A percentile compares a stretch with the other conserved stretches of the same genome.
These are phyloP conservation scores for Crithidia sp. DNA, from an alignment of 208 protist species.

Conservation along the genomic window DNA sequence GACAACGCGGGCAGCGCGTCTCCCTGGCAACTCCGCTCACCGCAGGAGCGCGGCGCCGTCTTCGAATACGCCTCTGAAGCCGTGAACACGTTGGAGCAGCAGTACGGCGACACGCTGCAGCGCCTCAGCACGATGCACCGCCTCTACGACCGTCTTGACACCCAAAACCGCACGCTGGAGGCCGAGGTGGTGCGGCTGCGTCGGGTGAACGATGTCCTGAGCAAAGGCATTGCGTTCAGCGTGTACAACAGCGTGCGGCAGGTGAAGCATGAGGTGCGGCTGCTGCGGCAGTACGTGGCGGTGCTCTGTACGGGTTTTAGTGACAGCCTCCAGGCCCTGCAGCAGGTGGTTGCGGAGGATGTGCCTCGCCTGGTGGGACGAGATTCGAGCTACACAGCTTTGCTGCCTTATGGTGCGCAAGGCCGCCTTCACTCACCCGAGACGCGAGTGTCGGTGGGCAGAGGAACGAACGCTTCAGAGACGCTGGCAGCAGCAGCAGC, in stretches of 20 bases:
- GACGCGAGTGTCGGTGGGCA: constrained; percentile 26
- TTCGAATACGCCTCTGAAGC: constrained; percentile 40
- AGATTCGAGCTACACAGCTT: constrained; percentile 15
- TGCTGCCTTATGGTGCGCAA: constrained; percentile 26
- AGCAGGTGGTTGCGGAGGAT: constrained; percentile 30
- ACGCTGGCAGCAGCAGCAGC: background rate
- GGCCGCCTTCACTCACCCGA: constrained; percentile 14
- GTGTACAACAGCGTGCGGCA: constrained; percentile 46
- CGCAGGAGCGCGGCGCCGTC: constrained; percentile 9
- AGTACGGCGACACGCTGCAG: constrained; percentile 46
- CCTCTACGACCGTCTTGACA: constrained; percentile 33
- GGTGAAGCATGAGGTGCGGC: constrained; percentile 40
- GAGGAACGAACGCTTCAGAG: background rate
- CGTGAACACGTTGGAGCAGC: constrained; percentile 50
- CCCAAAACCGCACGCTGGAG: constrained; percentile 25
- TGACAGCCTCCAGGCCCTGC: constrained; percentile 28
- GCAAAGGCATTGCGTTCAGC: constrained; percentile 24
- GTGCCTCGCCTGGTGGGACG: constrained; percentile 12
- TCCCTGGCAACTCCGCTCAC: constrained; percentile 31
- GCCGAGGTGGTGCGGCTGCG: constrained; percentile 25
- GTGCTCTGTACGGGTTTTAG: constrained; percentile 49
- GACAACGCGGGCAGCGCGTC: background rate
- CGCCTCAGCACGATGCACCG: constrained; percentile 41
- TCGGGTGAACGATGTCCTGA: constrained; percentile 14
- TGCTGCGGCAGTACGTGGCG: constrained; percentile 44